Evolutionary conservation across 768 basidiomycete species (phyloP).

Genomic region (Hortiboletus flavorubellus): DNA sequence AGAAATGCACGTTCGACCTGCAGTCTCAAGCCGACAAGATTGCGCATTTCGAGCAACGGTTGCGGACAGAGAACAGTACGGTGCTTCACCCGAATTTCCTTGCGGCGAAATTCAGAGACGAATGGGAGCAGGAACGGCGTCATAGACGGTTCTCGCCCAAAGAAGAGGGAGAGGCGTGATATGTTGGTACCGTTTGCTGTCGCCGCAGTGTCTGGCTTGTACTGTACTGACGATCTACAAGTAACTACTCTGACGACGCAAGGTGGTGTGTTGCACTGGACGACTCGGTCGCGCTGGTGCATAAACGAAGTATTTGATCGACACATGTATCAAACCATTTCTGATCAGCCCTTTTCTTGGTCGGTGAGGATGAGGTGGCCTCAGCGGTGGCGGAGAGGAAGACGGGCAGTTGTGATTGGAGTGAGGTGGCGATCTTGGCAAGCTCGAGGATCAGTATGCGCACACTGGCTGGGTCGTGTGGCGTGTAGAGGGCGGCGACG

Average conservation of each 20-base stretch:
- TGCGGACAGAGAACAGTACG: slow-evolving; percentile 47
- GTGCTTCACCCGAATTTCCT: slow-evolving; percentile 61
- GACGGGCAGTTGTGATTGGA: slow-evolving; percentile 31
- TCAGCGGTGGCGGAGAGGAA: slow-evolving; percentile 24
- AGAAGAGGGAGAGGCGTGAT: slow-evolving; percentile 34
- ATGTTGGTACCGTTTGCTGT: slow-evolving; percentile 19
- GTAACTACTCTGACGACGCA: not conserved
- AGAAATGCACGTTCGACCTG: slow-evolving; percentile 53
- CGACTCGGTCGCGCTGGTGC: slow-evolving; percentile 24
- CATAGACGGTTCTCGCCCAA: slow-evolving; percentile 13
- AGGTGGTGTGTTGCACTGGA: not conserved
- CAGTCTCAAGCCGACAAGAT: slow-evolving; percentile 63
- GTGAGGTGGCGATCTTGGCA: slow-evolving; percentile 32
- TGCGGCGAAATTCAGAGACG: slow-evolving; percentile 54
- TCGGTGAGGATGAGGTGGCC: not conserved
- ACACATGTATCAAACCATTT: slow-evolving; percentile 70
- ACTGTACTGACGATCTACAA: slow-evolving; percentile 20
- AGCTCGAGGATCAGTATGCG: slow-evolving; percentile 38
- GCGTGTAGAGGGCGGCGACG: slow-evolving; percentile 60
- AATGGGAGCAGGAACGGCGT: slow-evolving; percentile 43
- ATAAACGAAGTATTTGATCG: slow-evolving; percentile 52
- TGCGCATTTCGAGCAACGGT: slow-evolving; percentile 54
- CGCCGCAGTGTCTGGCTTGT: not conserved
- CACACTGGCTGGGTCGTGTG: slow-evolving; percentile 50
- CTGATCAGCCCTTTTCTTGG: slow-evolving; percentile 14